These are phyloP conservation scores for Backusella liffmaniae DNA, from an alignment of 192 early-diverging fungal genomes.

Conservation along the genomic window DNA sequence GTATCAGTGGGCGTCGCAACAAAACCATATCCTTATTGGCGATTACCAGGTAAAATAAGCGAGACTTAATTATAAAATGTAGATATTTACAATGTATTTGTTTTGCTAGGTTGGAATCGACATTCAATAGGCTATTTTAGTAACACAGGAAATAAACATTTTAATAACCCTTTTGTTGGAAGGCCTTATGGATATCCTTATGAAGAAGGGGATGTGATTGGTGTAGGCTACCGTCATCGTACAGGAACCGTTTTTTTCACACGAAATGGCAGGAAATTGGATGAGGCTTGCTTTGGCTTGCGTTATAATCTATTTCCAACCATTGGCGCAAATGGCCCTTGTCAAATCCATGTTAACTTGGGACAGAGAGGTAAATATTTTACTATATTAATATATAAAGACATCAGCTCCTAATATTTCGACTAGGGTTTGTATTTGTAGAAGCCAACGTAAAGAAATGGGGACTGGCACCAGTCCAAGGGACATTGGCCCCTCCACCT, in stretches of 20 bases:
- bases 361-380: constrained; percentile 51
- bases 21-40: constrained; percentile 72
- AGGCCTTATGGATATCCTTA: constrained; percentile 61
- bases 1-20: constrained; percentile 73
- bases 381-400: neutral
- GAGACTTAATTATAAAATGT: neutral
- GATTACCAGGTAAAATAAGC: constrained; percentile 53
- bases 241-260: constrained; percentile 76
- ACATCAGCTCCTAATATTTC: too few relatives aligned
- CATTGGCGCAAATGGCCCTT: constrained; percentile 57
- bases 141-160: constrained; percentile 63
- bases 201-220: constrained; percentile 74
- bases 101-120: constrained; percentile 65
- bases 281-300: constrained; percentile 68
- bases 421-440: constrained; percentile 76
- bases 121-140: constrained; percentile 72
- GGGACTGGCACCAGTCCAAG: constrained; percentile 73
- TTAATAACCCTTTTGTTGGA: constrained; percentile 66
- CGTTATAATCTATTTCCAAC: constrained; percentile 71
- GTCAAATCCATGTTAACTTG: constrained; percentile 67
- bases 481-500: constrained; percentile 66
- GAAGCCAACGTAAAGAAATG: constrained; percentile 84
- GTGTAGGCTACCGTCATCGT: constrained; percentile 74
- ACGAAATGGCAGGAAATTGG: constrained; percentile 68
- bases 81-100: neutral